Base-by-base conservation (phyloP, 164 flowering plant species). In the Tetrastigma voinierianum region DNA sequence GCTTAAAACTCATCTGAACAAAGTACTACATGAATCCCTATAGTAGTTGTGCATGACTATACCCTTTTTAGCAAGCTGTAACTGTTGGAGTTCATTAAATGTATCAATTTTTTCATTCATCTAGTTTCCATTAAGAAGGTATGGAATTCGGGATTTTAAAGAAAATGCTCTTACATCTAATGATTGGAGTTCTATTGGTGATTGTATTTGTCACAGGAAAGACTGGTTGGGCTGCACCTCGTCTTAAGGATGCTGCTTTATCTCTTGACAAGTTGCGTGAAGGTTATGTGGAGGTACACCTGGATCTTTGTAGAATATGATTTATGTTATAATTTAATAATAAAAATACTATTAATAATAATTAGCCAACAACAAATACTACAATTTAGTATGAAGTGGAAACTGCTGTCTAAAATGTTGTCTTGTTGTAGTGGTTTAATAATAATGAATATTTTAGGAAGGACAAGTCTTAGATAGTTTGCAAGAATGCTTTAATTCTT, bases 141-240 rank as follows among this genome's bases (percentile, higher is more conserved):
- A 32, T 32, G 10, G 32, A 15, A 11, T 51, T 43, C 55, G 16
- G 18, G 13, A 2, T 62, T 53, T 46, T 23, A 13, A 2, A 18
- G 40, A 55, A 11, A 40, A 10, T 57, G 6, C 24, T 1, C 14
- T 23, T 16, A 65, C 16, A 65, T 65, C 44, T 21, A 43, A 18
- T 44, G 23, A 23, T 54, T 46, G 53, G 24, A 46, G 44, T 11
- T 51, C 46, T 25, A 40, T 40, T 57, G 60, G 21, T 51, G 46
- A 19, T 49, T 62, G 48, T 67, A 19, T 66, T 59, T 57, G 12
- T 59, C 67, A 40, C 78, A 96, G 98, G 99, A 45, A 93, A 86
- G 78, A 62, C 74, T 20, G 97, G 99, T 55, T 96, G 96, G 96
- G 98, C 96, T 59, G 99, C 99, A 64, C 99, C 99, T 57, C 93